These are phyloP conservation scores for Mycena galericulata DNA, from an alignment of 768 basidiomycete genomes.

Conservation along the genomic window DNA sequence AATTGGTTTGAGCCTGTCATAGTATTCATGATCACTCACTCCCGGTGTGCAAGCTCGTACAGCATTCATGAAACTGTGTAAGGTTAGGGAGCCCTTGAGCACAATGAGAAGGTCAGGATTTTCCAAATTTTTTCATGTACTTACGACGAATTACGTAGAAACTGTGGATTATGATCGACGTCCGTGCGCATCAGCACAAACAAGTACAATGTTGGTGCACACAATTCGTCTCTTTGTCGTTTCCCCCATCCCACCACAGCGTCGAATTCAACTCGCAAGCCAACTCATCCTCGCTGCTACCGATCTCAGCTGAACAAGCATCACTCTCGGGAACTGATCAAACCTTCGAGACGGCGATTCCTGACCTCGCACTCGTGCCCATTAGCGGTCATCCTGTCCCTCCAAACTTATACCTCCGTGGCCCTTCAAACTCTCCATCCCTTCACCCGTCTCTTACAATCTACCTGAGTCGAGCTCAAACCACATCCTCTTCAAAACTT, in stretches of 20 bases:
- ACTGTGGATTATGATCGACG: no score
- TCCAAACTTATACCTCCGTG: neutral
- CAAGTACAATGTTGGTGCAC: slow-evolving; percentile 6
- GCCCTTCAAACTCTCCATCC: no score
- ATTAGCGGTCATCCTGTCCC: neutral
- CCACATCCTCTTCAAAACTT: neutral
- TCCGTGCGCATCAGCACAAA: neutral
- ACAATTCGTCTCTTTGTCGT: neutral
- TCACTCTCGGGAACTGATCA: slow-evolving; percentile 2
- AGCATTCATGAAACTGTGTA: no score
- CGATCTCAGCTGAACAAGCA: neutral
- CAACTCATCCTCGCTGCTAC: slow-evolving; percentile 1
- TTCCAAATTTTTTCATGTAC: no score
- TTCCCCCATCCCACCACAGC: neutral
- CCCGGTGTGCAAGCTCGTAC: no score
- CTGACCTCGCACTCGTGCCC: neutral
- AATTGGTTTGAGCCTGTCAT: no score
- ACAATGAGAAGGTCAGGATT: no score
- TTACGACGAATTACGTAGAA: no score
- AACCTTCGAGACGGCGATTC: neutral
- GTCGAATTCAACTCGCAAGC: neutral
- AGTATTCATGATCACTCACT: no score
- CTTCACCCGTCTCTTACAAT: no score
- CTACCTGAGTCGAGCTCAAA: neutral
- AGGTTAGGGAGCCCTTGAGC: no score